Evolutionary conservation across 148 eudicot species (phyloP).

Genomic region (Rhododendron kiyosumense): DNA sequence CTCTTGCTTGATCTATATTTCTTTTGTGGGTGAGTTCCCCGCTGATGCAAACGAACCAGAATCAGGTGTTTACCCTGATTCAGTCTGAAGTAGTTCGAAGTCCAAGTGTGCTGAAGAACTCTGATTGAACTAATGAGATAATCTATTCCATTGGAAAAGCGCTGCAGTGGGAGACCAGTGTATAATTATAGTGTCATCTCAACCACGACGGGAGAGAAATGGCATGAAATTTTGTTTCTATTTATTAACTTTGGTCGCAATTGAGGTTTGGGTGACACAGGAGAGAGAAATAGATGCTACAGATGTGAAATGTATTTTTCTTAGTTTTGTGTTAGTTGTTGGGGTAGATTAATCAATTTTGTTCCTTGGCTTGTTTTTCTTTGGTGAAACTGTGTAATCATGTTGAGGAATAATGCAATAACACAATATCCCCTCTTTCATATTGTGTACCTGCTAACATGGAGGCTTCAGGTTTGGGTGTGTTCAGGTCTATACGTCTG

Average conservation of each 20-base stretch:
- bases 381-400: neutral
- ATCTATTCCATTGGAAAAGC: neutral
- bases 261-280: neutral
- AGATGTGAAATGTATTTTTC: neutral
- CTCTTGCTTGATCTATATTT: conserved; percentile 16
- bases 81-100: neutral
- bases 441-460: neutral
- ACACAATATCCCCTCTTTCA: neutral
- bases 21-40: neutral
- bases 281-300: neutral
- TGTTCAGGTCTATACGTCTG: neutral
- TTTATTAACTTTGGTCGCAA: neutral
- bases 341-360: neutral
- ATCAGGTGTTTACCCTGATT: neutral
- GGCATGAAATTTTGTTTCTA: neutral
- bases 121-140: neutral
- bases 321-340: neutral
- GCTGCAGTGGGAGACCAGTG: neutral
- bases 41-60: neutral
- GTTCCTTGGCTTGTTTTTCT: neutral
- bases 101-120: neutral
- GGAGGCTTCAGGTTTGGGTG: neutral
- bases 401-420: neutral
- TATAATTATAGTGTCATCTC: neutral
- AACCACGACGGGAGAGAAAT: neutral